Evolutionary conservation across 2,329 filamentous ascomycete genomes (phyloP).

Genomic region (Aschersonia sp.): DNA sequence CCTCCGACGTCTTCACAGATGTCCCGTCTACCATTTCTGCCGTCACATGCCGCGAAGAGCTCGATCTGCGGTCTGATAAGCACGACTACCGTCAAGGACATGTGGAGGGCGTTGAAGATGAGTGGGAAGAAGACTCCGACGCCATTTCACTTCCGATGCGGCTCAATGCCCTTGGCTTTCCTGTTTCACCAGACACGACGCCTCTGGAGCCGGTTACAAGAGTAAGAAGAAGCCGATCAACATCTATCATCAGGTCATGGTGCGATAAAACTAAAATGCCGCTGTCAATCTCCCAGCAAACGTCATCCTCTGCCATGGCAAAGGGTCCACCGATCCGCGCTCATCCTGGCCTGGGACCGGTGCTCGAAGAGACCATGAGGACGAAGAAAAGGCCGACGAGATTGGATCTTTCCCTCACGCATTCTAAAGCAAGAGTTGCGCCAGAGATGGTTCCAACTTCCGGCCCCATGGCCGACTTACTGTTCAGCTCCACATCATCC

Average conservation of each 20-base stretch:
- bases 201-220: conserved; percentile 26
- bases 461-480: not conserved
- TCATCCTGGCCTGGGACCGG: conserved; percentile 26
- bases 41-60: conserved; percentile 12
- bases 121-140: conserved; percentile 33
- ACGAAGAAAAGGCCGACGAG: conserved; percentile 29
- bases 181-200: conserved; percentile 7
- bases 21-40: conserved; percentile 26
- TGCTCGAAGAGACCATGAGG: conserved; percentile 18
- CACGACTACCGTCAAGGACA: conserved; percentile 10
- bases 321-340: conserved; percentile 37
- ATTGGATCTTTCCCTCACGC: conserved; percentile 30
- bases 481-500: conserved; percentile 12
- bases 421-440: not conserved
- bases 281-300: conserved; percentile 43
- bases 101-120: conserved; percentile 6
- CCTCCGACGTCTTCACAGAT: conserved; percentile 29
- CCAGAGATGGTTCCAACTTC: not conserved
- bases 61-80: conserved; percentile 1
- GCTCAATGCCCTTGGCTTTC: conserved; percentile 4
- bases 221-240: conserved; percentile 33
- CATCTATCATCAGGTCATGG: conserved; percentile 40
- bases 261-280: conserved; percentile 43
- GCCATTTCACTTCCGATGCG: conserved; percentile 22
- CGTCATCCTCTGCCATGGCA: conserved; percentile 42